Base-by-base conservation (phyloP, 1,284 basidiomycete species). In the Prillingera fragicola region DNA sequence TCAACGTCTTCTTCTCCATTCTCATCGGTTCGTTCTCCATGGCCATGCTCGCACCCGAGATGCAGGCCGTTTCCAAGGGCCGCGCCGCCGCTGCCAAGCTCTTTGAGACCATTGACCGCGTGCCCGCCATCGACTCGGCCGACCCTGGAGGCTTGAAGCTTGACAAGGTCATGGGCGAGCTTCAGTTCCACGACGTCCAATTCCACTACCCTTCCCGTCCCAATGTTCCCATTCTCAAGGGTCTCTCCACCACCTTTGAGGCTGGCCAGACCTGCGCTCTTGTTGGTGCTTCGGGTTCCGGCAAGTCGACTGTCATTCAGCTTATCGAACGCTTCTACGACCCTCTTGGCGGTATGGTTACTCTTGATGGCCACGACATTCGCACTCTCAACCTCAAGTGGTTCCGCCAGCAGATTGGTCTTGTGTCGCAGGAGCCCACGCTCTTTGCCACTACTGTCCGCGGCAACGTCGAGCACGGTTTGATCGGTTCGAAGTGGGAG, bases 171-270 rank as follows among this genome's bases (percentile, higher is more conserved):
- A 55, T 76, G 1, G 92, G 95, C 27, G 77, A 84, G 59, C 86
- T 97, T 59, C 71, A 72, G 2, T 72, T 96, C 43, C 79, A 87
- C 55, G 69, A 85, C 54, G 78, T 97, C 63, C 77, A 80, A 45
- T 96, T 97, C 76, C 83, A 76, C 66, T 98, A 98, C 65, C 92
- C 94, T 1, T 86, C 88, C 1, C 83, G 94, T 21, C 86, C 87
- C 0, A 77, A 79, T 28, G 83, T 94, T 1, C 81, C 80, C n/a
- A 86, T 96, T 38, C 78, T 94, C 52, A 84, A 88, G 63, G 81
- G 82, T 31, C 59, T 75, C 33, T 63, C 55, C 8, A 70, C 70
- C 7, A 58, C 59, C 2, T 74, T 77, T 48, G 62, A 68, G 7
- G 65, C 67, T 2, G 75, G 75, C 17, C 81, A 84, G 65, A 90